Evolutionary conservation across 768 basidiomycete genomes (phyloP).

Genomic region (Mycena crocata): DNA sequence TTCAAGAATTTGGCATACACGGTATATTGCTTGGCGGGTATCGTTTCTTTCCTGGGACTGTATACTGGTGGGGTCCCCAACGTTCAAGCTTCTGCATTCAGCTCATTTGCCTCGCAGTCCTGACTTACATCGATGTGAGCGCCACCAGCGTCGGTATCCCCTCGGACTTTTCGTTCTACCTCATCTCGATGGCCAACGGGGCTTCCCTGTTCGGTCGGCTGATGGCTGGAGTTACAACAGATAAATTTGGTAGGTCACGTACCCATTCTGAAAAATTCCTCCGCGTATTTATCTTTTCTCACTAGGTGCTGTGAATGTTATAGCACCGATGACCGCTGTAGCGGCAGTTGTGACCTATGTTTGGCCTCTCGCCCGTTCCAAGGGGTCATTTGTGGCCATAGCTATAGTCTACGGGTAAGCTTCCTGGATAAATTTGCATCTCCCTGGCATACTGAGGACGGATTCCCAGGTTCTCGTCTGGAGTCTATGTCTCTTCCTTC

Average conservation of each 20-base stretch:
- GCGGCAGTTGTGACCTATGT: slow-evolving; percentile 71
- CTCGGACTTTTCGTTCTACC: slow-evolving; percentile 68
- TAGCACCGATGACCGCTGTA: slow-evolving; percentile 69
- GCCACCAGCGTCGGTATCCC: slow-evolving; percentile 63
- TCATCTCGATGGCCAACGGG: slow-evolving; percentile 77
- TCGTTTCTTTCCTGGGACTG: slow-evolving; percentile 72
- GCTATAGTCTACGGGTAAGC: slow-evolving; percentile 74
- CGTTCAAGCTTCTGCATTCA: not conserved
- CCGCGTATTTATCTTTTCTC: not conserved
- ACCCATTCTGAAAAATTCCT: not conserved
- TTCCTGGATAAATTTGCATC: slow-evolving; percentile 6
- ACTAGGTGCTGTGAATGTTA: slow-evolving; percentile 73
- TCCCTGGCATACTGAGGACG: not conserved
- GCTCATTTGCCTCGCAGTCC: slow-evolving; percentile 53
- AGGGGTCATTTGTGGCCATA: slow-evolving; percentile 62
- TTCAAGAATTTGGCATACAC: slow-evolving; percentile 61
- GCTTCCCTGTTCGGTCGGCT: slow-evolving; percentile 75
- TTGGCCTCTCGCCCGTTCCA: slow-evolving; percentile 73
- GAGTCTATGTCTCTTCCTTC: slow-evolving; percentile 70
- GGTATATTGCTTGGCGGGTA: slow-evolving; percentile 67
- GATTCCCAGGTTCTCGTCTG: slow-evolving; percentile 65
- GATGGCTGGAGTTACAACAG: slow-evolving; percentile 62
- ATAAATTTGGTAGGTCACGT: slow-evolving; percentile 59
- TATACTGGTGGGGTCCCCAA: slow-evolving; percentile 63
- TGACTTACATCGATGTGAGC: slow-evolving; percentile 75